Evolutionary conservation across 2,329 filamentous ascomycete species (phyloP).

Genomic region (Aquanectria penicillioides): DNA sequence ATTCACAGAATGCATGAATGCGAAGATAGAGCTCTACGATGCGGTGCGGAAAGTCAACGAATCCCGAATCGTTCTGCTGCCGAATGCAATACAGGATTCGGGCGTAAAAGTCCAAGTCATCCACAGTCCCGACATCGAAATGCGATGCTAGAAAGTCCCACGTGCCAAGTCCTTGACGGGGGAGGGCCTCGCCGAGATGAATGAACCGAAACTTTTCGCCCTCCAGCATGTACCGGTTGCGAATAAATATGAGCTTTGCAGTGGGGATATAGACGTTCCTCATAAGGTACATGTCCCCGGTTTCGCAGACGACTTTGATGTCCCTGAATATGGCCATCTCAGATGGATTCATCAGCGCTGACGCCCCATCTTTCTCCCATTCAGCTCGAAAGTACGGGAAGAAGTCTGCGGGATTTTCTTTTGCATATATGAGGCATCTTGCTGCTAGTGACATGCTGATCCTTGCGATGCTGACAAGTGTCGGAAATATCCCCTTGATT

Average conservation of each 20-base stretch:
- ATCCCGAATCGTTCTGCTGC: slow-evolving; percentile 20
- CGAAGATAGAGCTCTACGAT: slow-evolving; percentile 38
- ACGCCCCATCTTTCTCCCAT: slow-evolving; percentile 4
- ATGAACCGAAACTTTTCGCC: slow-evolving; percentile 36
- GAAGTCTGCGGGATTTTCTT: slow-evolving; percentile 1
- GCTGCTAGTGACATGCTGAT: background rate
- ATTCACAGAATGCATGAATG: slow-evolving; percentile 36
- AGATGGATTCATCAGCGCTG: background rate
- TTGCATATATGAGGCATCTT: slow-evolving; percentile 23
- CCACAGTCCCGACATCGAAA: slow-evolving; percentile 30
- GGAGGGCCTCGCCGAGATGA: slow-evolving; percentile 29
- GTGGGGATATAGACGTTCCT: slow-evolving; percentile 35
- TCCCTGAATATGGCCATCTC: background rate
- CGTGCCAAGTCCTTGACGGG: slow-evolving; percentile 27
- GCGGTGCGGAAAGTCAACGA: slow-evolving; percentile 35
- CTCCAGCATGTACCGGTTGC: slow-evolving; percentile 38
- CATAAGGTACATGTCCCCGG: slow-evolving; percentile 16
- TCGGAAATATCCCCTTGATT: too few species aligned
- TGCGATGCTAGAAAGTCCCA: slow-evolving; percentile 32
- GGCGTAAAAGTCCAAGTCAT: slow-evolving; percentile 36
- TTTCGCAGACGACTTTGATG: slow-evolving; percentile 13
- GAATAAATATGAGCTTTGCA: slow-evolving; percentile 37
- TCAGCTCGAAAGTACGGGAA: slow-evolving; percentile 12
- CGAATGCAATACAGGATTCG: slow-evolving; percentile 33
- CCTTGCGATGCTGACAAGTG: too few species aligned